A percentile compares a stretch with the other conserved stretches of the same genome.
phyloP scores from a whole-genome alignment of 352 stramenopile genomes.

The Elongisporangium senticosum region DNA sequence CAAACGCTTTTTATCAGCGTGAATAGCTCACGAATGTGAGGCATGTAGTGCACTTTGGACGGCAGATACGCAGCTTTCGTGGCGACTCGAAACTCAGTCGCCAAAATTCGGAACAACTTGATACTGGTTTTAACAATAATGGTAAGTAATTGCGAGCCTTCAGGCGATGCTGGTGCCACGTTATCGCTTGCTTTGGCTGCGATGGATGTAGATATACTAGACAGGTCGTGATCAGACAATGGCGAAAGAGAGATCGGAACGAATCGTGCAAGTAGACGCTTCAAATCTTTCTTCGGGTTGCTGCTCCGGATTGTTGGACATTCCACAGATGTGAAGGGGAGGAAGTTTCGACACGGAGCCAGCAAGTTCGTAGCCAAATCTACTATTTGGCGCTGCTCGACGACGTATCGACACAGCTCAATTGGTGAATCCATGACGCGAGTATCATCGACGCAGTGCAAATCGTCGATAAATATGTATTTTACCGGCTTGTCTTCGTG shows the following conservation, averaged over 20 bases:
- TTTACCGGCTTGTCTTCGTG: background rate
- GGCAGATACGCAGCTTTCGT: constrained; percentile 16
- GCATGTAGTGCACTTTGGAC: constrained; percentile 51
- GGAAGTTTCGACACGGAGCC: constrained; percentile 14
- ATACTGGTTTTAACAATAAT: constrained; percentile 52
- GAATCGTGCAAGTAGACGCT: constrained; percentile 25
- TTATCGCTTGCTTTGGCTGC: background rate
- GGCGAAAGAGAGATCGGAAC: constrained; percentile 24
- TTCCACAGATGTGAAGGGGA: constrained; percentile 28
- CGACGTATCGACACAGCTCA: constrained; percentile 44
- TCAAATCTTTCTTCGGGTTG: constrained; percentile 8
- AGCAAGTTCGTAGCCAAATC: constrained; percentile 29
- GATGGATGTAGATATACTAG: constrained; percentile 32
- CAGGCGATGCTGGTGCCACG: constrained; percentile 10
- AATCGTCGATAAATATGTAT: constrained; percentile 58
- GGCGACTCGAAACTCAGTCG: constrained; percentile 5
- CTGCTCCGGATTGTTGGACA: background rate
- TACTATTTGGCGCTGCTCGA: constrained; percentile 32
- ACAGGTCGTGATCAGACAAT: constrained; percentile 37
- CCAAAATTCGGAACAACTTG: constrained; percentile 42
- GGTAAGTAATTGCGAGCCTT: constrained; percentile 25
- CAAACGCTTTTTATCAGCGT: constrained; percentile 39
- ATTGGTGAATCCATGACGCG: constrained; percentile 22
- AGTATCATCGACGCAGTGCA: constrained; percentile 29
- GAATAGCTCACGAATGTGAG: constrained; percentile 32